Evolutionary conservation across 2,329 filamentous ascomycete genomes (phyloP), one percentile per base, ranked within the genome.

Genomic region (Apiospora pterosperma): DNA sequence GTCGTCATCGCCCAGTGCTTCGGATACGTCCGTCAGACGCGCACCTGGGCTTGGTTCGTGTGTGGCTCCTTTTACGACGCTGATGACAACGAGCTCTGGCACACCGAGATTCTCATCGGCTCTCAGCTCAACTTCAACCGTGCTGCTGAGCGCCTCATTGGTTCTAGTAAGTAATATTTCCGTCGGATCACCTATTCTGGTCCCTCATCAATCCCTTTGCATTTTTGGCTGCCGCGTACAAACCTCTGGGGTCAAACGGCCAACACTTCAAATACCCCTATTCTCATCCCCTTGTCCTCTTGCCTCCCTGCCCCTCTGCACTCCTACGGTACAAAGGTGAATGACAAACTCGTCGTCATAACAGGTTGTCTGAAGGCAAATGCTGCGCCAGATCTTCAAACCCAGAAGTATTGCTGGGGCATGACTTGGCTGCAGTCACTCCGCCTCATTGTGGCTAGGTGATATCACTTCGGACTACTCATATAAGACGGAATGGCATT

Each of bases 61-160:
- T 75, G 82, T 16, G 82, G 77, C 0, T 78, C 78, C 0, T 85
- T 84, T 62, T 83, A 81, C 71, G 81, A 85, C 73, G 63, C 67
- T 1, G 63, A 77, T 11, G 76, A 78, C 48, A 73, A 71, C 38
- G 70, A 77, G 4, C 65, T 85, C 42, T 85, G 82, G 81, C 82
- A 81, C 58, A 80, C 76, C 0, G 77, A 84, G 70, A 63, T 83
- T 23, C 80, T 84, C 34, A 64, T 79, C 28, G 76, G 74, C 8
- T 74, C 68, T 11, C 8, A 60, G 14, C 34, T 39, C n/a, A 28
- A 16, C 34, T 21, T 8, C 7, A 25, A 60, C n/a, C 58, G n/a
- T 5, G 55, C 21, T 36, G 25, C 25, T 5, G 58, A 60, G 16
- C n/a, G n/a, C 19, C 58, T 60, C 5, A 16, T 60, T 7, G 21